phyloP scores from a whole-genome alignment of 257 asterid genomes.

The Scutellaria baicalensis region DNA sequence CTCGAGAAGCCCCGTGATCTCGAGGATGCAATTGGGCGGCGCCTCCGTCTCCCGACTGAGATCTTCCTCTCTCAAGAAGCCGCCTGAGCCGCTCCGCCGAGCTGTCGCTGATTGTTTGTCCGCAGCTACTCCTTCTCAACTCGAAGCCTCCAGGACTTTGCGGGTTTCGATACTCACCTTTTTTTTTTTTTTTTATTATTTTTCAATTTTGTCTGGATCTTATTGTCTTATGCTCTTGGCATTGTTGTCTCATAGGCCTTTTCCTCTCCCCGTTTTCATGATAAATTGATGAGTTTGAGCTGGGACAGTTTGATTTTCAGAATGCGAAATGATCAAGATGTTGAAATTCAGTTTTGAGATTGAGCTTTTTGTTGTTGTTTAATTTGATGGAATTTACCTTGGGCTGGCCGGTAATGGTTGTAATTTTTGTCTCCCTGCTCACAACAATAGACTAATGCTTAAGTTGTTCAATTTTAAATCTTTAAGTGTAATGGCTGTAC shows the following conservation, averaged over 20 bases:
- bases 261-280: neutral
- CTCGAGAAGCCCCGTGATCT: conserved; percentile 65
- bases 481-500: neutral
- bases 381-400: neutral
- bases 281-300: neutral
- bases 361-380: neutral
- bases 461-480: neutral
- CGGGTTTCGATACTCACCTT: conserved; percentile 51
- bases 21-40: conserved; percentile 71
- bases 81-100: conserved; percentile 98
- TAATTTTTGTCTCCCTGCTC: neutral
- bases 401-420: conserved; percentile 10
- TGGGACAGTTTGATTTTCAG: neutral
- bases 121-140: conserved; percentile 65
- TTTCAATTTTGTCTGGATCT: neutral
- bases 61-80: conserved; percentile 80
- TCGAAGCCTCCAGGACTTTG: conserved; percentile 85
- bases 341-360: neutral
- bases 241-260: conserved; percentile 15
- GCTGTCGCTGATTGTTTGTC: conserved; percentile 97
- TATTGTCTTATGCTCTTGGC: neutral
- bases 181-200: too few relatives aligned
- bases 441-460: neutral
- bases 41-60: conserved; percentile 67
- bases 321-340: conserved; percentile 15